A percentile compares a stretch with the other conserved stretches of the same genome.
Evolutionary conservation across 2,329 filamentous ascomycete genomes (phyloP).

Genomic region (Colletotrichum incanum): DNA sequence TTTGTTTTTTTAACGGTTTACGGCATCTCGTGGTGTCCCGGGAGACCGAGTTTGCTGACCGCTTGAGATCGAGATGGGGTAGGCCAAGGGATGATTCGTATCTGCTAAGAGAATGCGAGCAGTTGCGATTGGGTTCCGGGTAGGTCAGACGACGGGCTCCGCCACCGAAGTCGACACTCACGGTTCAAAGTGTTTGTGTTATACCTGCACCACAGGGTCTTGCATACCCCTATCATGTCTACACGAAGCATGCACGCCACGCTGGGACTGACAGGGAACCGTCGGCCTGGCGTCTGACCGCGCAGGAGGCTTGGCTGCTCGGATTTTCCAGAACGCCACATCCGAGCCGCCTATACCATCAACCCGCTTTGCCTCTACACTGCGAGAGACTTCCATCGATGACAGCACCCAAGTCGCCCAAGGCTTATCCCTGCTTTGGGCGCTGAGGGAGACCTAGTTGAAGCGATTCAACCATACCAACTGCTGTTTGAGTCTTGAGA

Average conservation of each 20-base stretch:
- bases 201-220: not conserved
- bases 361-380: not conserved
- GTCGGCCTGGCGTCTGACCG: not conserved
- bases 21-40: conserved; percentile 8
- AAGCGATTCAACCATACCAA: not conserved
- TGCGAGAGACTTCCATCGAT: not conserved
- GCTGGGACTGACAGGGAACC: not conserved
- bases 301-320: not conserved
- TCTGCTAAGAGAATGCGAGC: conserved; percentile 19
- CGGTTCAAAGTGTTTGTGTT: not conserved
- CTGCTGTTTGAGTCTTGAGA: not conserved
- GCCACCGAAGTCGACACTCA: not conserved
- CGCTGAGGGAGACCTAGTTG: not conserved
- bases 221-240: not conserved
- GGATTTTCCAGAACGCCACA: not conserved
- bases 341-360: not conserved
- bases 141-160: conserved; percentile 11
- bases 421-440: not conserved
- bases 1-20: not conserved
- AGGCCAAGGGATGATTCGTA: not conserved
- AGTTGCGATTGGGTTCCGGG: not conserved
- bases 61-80: not conserved
- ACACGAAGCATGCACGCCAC: not conserved
- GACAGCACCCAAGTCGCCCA: not conserved
- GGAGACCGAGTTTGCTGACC: conserved; percentile 15